These are phyloP conservation scores for Pascua sp. DNA, from an alignment of 1,284 basidiomycete species.

Conservation along the genomic window DNA sequence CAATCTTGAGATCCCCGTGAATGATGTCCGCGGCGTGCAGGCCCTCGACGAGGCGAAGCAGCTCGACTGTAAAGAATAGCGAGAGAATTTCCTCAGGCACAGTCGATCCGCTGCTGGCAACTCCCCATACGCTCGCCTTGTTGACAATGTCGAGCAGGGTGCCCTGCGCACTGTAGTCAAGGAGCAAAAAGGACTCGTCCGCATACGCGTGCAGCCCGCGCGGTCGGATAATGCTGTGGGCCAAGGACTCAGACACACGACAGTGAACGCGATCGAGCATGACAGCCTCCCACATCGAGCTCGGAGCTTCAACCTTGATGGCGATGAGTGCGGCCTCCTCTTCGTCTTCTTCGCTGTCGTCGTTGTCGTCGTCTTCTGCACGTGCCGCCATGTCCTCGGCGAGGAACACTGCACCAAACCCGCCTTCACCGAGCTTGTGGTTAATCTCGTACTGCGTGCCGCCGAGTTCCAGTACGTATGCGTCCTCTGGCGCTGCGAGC, in stretches of 20 bases:
- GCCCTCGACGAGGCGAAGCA: slow-evolving; percentile 75
- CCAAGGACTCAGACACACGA: slow-evolving; percentile 58
- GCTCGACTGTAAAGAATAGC: slow-evolving; percentile 91
- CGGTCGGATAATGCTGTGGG: slow-evolving; percentile 67
- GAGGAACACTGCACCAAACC: slow-evolving; percentile 90
- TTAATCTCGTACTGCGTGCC: slow-evolving; percentile 65
- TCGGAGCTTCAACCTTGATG: slow-evolving; percentile 86
- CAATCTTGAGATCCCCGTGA: slow-evolving; percentile 98
- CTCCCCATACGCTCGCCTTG: slow-evolving; percentile 62
- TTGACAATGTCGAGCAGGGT: slow-evolving; percentile 92
- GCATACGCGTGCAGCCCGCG: slow-evolving; percentile 73
- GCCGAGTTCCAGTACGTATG: slow-evolving; percentile 51
- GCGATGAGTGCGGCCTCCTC: slow-evolving; percentile 65
- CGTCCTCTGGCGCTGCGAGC: slow-evolving; percentile 28
- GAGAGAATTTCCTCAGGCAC: slow-evolving; percentile 87
- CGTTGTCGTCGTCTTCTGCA: slow-evolving; percentile 56
- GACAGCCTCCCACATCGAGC: slow-evolving; percentile 90
- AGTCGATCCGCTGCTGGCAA: slow-evolving; percentile 34
- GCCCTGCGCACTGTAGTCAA: slow-evolving; percentile 87
- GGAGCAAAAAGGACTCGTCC: slow-evolving; percentile 86
- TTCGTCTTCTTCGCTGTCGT: slow-evolving; percentile 60
- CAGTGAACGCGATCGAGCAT: slow-evolving; percentile 74
- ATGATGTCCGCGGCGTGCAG: slow-evolving; percentile 81
- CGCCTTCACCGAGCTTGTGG: slow-evolving; percentile 93
- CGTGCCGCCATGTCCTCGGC: slow-evolving; percentile 56